Base-by-base conservation (phyloP, 352 stramenopile species). In the Phytophthora hibernalis region DNA sequence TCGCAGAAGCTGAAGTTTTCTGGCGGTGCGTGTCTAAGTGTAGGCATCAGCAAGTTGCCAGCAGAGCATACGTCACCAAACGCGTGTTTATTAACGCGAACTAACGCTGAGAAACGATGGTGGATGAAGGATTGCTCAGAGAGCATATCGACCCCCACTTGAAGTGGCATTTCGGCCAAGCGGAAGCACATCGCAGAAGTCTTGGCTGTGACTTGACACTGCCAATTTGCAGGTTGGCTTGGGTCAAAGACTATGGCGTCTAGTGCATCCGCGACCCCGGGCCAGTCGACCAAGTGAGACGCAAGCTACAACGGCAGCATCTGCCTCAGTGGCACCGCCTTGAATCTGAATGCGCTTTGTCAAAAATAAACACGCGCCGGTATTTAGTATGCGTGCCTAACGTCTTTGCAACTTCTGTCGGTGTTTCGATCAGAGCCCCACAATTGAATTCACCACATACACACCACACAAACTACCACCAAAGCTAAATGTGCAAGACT, bases 401-500 rank as follows among this genome's bases (percentile, higher is more conserved):
- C 37, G 15, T 43, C 37, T 20, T 43, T 21, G 12, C 37, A 6
- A 9, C 37, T n/a, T 8, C 15, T 20, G 11, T 1, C 6, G 33
- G 10, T 38, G 31, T 11, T 38, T 38, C 31, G 31, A 38, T 13
- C 31, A 5, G 31, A 38, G 5, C 9, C 35, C 15, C 37, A 43
- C 37, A 43, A 43, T 43, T 43, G 37, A 43, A 43, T 43, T 43
- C 37, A 20, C 37, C 37, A 43, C 15, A 38, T 38, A 1, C 31
- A 38, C 56, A 57, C 51, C 40, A 52, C 48, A 66, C 52, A 33
- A 48, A 2, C 45, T 49, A 28, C 20, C 47, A 48, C 13, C 31
- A 38, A 38, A 31, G 13, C 31, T 13, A 7, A 51, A 82, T 82
- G 74, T 65, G 57, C 64, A 83, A 83, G 44, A 38, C 72, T 35